A percentile compares a stretch with the other conserved stretches of the same genome.
Conservation (phyloP, 1,284 basidiomycete genomes). For the Marasmius fiardii region DNA sequence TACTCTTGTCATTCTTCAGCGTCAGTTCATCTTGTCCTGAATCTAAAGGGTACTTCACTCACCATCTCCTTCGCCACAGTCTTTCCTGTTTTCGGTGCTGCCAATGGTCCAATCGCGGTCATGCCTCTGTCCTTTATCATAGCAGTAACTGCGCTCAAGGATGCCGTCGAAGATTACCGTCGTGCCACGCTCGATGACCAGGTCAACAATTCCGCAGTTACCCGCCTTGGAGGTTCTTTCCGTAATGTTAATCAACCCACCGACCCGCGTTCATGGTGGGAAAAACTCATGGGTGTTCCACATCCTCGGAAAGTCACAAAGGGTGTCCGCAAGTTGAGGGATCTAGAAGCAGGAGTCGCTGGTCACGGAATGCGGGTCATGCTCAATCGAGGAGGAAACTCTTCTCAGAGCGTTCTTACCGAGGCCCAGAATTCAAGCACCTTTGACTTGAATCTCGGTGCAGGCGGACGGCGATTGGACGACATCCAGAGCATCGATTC, state of each 20-base stretch:
- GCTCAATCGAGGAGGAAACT: conserved; percentile 42
- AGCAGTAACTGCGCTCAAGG: conserved; percentile 89
- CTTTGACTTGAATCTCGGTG: conserved; percentile 37
- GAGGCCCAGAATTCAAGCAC: conserved; percentile 37
- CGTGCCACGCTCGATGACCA: conserved; percentile 85
- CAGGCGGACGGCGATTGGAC: conserved; percentile 50
- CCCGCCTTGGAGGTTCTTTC: conserved; percentile 80
- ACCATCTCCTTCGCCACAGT: conserved; percentile 39
- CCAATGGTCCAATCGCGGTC: conserved; percentile 80
- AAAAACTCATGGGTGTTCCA: conserved; percentile 68
- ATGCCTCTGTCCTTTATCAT: conserved; percentile 89
- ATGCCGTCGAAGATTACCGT: conserved; percentile 93
- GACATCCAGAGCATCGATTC: conserved; percentile 67
- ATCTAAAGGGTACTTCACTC: neutral
- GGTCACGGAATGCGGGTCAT: conserved; percentile 56
- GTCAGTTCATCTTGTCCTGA: conserved; percentile 37
- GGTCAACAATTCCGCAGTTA: conserved; percentile 88
- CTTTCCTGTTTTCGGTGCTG: conserved; percentile 89
- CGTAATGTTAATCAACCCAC: conserved; percentile 85
- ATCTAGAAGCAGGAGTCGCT: conserved; percentile 70
- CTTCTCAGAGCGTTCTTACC: conserved; percentile 36
- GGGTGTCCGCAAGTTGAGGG: conserved; percentile 84
- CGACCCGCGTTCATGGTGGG: conserved; percentile 74
- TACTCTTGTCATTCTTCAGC: conserved; percentile 77
- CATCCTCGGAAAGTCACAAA: conserved; percentile 74